Evolutionary conservation across 2,329 filamentous ascomycete species (phyloP), one percentile per base, ranked within the genome.

Genomic region (Sporothrix inflata): DNA sequence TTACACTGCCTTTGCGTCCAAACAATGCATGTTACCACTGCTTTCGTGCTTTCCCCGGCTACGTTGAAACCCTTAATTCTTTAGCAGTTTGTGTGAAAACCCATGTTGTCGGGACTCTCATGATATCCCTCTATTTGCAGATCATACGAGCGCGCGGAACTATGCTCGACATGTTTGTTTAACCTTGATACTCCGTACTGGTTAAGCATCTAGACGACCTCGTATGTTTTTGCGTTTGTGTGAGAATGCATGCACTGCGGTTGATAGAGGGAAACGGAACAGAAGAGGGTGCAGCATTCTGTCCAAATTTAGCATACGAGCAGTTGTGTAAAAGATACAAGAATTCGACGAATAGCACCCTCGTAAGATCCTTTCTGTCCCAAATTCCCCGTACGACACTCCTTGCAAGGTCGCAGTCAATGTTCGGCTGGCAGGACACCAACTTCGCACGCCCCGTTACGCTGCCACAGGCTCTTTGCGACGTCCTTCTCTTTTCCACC

Each of bases 221-320:
- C 19, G 42, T 49, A 21, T n/a, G 19, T 21, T 49, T 21, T 9
- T 21, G 19, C 21, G 4, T 63, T 14, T 11, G n/a, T 45, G 38
- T 65, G 38, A 45, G 21, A 30, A 51, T 24, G 65, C 45, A 51
- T 67, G 45, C 65, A 67, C 45, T 53, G 45, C 27, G 27, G 65
- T 24, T 57, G 16, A n/a, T 14, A 24, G 51, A 27, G n/a, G 34
- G 4, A 49, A 66, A 14, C 4, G 11, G 4, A 30, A 16, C 6
- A 21, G 2, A 34, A 49, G 14, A n/a, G n/a, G 14, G 9, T 38
- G 45, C 27, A 51, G n/a, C 19, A 53, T 51, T 21, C n/a, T n/a
- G 65, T 67, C 65, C 65, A 67, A 67, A 66, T 66, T 51, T 67
- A 67, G 63, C 30, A 67, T 51, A 67, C 65, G 65, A 67, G 45